Evolutionary conservation across 345 rosid species (phyloP).

Genomic region (Lepidium didymum): DNA sequence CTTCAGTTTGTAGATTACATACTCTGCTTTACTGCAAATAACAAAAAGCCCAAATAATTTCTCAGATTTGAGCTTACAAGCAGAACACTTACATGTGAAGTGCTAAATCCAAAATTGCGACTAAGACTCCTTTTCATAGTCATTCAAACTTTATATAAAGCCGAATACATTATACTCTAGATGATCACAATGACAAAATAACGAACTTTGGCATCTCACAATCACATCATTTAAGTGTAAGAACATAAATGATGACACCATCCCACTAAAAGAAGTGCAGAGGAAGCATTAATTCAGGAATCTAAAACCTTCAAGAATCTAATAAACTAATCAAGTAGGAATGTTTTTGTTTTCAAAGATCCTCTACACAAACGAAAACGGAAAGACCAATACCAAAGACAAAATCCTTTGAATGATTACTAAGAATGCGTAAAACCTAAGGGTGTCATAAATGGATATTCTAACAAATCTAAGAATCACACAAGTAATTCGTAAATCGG

Average conservation of each 20-base stretch:
- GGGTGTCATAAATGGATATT: neutral
- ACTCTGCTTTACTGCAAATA: conserved; percentile 62
- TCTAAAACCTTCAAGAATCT: conserved; percentile 1
- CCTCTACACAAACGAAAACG: neutral
- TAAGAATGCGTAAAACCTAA: neutral
- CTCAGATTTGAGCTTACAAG: neutral
- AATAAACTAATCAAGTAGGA: neutral
- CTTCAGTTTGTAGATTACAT: conserved; percentile 76
- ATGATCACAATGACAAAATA: neutral
- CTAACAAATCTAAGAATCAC: neutral
- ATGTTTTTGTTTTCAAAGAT: neutral
- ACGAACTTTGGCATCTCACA: neutral
- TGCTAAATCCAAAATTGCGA: neutral
- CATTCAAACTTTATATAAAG: neutral
- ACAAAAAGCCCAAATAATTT: neutral
- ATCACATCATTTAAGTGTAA: neutral
- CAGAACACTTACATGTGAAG: neutral
- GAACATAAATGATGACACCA: neutral
- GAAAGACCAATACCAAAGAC: neutral
- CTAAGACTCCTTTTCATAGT: neutral
- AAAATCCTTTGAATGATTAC: neutral
- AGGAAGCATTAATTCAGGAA: neutral
- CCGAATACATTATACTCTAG: neutral
- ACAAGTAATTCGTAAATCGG: neutral
- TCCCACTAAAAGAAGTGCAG: neutral